A percentile compares a stretch with the other conserved stretches of the same genome.
These are phyloP conservation scores for Pythium angustatum DNA, from an alignment of 352 stramenopile species.

Conservation along the genomic window DNA sequence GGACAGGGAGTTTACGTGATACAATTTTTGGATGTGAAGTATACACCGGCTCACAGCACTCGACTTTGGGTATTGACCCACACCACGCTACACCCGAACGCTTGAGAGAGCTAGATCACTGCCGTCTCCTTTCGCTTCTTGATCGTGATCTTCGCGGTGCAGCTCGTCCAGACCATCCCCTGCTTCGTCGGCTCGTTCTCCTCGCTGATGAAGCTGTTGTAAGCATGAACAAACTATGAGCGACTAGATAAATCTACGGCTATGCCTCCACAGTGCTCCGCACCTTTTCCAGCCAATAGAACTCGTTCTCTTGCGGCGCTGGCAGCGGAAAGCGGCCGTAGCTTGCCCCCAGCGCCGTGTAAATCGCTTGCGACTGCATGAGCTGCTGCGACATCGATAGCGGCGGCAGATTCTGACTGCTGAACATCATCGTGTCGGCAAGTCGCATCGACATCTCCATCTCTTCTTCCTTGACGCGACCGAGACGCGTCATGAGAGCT, in stretches of 20 bases:
- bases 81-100: slow-evolving; percentile 19
- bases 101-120: slow-evolving; percentile 19
- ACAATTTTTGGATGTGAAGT: slow-evolving; percentile 1
- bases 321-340: slow-evolving; percentile 48
- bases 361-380: slow-evolving; percentile 85
- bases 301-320: slow-evolving; percentile 74
- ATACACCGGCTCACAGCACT: slow-evolving; percentile 10
- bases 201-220: slow-evolving; percentile 63
- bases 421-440: slow-evolving; percentile 81
- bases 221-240: slow-evolving; percentile 17
- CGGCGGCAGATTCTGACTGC: slow-evolving; percentile 36
- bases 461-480: slow-evolving; percentile 77
- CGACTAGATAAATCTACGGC: slow-evolving; percentile 1
- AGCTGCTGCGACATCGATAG: slow-evolving; percentile 87
- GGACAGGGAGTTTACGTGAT: neutral
- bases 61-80: neutral
- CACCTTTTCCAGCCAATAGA: slow-evolving; percentile 90
- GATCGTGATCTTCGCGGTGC: neutral
- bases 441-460: slow-evolving; percentile 88
- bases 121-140: neutral
- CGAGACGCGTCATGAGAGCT: slow-evolving; percentile 62
- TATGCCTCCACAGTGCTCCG: neutral
- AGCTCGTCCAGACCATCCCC: slow-evolving; percentile 4
- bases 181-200: slow-evolving; percentile 37
- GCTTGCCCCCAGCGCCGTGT: slow-evolving; percentile 59